Percentiles rank a stretch among this genome's conserved stretches.
Conservation (phyloP, 2,329 filamentous ascomycete species). For the Diaporthe ampelina region DNA sequence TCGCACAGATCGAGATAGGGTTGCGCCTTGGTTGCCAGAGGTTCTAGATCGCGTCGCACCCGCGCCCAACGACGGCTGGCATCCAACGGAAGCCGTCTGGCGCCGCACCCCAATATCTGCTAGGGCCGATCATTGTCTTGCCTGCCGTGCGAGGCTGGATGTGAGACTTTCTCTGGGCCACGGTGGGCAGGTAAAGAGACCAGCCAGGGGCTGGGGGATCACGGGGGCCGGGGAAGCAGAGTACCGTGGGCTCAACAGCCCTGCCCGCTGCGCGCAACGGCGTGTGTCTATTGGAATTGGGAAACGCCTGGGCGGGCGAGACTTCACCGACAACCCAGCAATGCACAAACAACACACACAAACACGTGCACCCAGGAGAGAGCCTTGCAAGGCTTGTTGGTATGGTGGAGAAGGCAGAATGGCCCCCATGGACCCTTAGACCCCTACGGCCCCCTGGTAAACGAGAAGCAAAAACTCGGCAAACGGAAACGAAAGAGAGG, state of each 20-base stretch:
- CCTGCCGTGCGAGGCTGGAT: constrained; percentile 25
- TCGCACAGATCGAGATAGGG: constrained; percentile 37
- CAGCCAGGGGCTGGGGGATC: background rate
- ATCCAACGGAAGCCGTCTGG: constrained; percentile 6
- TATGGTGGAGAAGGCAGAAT: constrained; percentile 18
- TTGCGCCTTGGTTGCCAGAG: constrained; percentile 30
- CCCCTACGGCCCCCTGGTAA: background rate
- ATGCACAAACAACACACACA: constrained; percentile 37
- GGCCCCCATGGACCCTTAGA: constrained; percentile 6
- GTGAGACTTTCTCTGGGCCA: constrained; percentile 8
- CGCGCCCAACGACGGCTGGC: constrained; percentile 23
- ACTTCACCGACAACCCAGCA: constrained; percentile 31
- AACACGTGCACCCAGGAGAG: background rate
- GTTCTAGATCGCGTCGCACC: constrained; percentile 41
- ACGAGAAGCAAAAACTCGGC: background rate
- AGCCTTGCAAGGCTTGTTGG: background rate
- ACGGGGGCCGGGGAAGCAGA: background rate
- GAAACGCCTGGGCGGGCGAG: constrained; percentile 12
- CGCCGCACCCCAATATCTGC: constrained; percentile 10
- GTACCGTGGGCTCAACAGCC: background rate
- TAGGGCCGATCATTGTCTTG: constrained; percentile 11
- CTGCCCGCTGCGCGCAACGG: constrained; percentile 13
- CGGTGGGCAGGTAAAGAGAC: constrained; percentile 3
- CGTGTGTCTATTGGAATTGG: constrained; percentile 35
- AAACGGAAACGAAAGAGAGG: constrained; percentile 9